Base-by-base conservation (phyloP, 331 rosid species). In the Rosa hybrid region DNA sequence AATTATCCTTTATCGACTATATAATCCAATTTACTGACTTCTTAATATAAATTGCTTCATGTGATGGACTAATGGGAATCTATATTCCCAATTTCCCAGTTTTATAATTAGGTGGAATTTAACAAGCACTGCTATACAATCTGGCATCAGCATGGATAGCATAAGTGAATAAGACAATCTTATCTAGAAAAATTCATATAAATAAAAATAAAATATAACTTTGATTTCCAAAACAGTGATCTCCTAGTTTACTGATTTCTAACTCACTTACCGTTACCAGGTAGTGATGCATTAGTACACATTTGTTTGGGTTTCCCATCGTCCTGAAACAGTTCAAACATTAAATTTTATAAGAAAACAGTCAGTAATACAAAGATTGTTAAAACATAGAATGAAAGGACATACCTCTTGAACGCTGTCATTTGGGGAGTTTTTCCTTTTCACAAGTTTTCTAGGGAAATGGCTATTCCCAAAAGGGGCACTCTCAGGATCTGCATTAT, bases 381-480 rank as follows among this genome's bases (percentile, higher is more conserved):
- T 8, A 2, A 25, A 48, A 12, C 50, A 49, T n/a, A 46, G 63
- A 76, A 41, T 74, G 57, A 83, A 74, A 86, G 80, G 51, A 85
- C 86, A 6, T 84, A 95, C 99, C 67, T 44, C 82, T 78, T 86
- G 89, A 80, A 74, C 57, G 44, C 27, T 80, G 74, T 85, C 90
- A 82, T 77, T 49, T n/a, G 91, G 83, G 76, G 89, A 82, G 75
- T 45, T 78, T 87, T 84, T 96, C 88, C 97, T 90, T 86, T 91
- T 93, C 81, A 72, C 62, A 74, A 79, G 79, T 50, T 79, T 77
- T 57, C 81, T 82, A 84, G 77, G 78, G 77, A 81, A 67, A 68
- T 81, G 76, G 56, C 79, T 70, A 76, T 79, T 70, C 56, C 75
- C 73, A 38, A 82, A 54, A 64, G 86, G 65, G 72, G 81, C 84